Percentiles rank a stretch among this genome's conserved stretches.
Evolutionary conservation across 768 basidiomycete genomes (phyloP).

Genomic region (Rhizopogon sp.): DNA sequence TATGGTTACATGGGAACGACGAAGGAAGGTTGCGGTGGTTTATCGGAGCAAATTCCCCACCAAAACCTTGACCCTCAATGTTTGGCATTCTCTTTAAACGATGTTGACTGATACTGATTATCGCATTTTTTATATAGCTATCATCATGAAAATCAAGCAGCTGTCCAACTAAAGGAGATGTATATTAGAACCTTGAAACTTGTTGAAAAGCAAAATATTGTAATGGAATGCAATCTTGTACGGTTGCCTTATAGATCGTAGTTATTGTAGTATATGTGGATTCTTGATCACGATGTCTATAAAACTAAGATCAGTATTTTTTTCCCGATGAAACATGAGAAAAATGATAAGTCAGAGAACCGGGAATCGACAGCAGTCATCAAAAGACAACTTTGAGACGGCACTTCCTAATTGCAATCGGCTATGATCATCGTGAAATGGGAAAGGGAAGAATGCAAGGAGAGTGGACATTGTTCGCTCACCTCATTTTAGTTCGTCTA

Average conservation of each 20-base stretch:
- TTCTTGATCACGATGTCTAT: not conserved
- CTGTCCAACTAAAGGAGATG: constrained; percentile 21
- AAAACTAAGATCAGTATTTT: constrained; percentile 1
- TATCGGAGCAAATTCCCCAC: constrained; percentile 80
- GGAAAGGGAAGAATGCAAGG: not conserved
- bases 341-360: constrained; percentile 23
- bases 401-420: constrained; percentile 34
- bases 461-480: constrained; percentile 4
- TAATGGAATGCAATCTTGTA: not conserved
- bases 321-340: not conserved
- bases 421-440: constrained; percentile 23
- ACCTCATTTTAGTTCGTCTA: constrained; percentile 6
- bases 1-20: constrained; percentile 78
- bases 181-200: not conserved
- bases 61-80: constrained; percentile 79
- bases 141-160: constrained; percentile 40
- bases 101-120: not conserved
- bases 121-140: constrained; percentile 25
- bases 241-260: not conserved
- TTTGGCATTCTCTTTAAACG: constrained; percentile 29
- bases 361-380: constrained; percentile 28
- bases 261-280: not conserved
- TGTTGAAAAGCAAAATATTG: not conserved
- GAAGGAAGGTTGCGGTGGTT: constrained; percentile 72
- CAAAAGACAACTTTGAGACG: constrained; percentile 24